Conservation (phyloP, 495 filamentous ascomycete genomes). For the Parmelia sp. region DNA sequence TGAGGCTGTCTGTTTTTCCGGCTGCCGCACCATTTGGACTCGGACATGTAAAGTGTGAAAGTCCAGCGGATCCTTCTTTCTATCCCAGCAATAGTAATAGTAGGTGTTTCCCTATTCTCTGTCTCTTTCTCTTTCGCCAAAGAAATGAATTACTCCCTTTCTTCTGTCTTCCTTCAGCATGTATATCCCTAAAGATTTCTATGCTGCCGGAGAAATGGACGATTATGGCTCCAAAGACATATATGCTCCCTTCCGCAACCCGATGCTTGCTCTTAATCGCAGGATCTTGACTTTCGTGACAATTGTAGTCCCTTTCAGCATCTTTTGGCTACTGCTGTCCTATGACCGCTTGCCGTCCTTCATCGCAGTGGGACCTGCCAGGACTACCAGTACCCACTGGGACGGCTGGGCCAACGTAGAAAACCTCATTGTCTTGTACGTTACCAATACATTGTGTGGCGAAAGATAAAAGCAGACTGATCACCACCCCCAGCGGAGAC, state of each 20-base stretch:
- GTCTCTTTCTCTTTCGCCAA: not conserved
- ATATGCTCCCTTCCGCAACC: not conserved
- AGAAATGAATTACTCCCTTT: not conserved
- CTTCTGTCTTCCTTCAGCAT: not conserved
- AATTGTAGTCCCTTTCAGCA: not conserved
- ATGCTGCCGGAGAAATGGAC: not conserved
- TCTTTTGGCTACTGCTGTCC: not conserved
- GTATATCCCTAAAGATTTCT: not conserved
- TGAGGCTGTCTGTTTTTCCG: too few relatives aligned
- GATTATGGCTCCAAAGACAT: not conserved
- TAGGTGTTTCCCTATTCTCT: not conserved
- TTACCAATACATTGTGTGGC: not conserved
- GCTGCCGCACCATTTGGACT: too few relatives aligned
- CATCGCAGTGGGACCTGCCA: not conserved
- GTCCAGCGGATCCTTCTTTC: not conserved
- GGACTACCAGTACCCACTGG: conserved; percentile 1
- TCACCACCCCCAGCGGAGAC: conserved; percentile 32
- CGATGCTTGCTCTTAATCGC: not conserved
- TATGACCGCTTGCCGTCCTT: not conserved
- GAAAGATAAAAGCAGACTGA: not conserved
- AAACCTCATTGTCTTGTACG: conserved; percentile 17
- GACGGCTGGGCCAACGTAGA: conserved; percentile 14
- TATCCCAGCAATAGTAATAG: not conserved
- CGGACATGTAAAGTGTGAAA: not conserved
- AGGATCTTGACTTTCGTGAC: not conserved